Evolutionary conservation across 768 basidiomycete genomes (phyloP), one percentile per base, ranked within the genome.

Genomic region (Sutorius australiensis): DNA sequence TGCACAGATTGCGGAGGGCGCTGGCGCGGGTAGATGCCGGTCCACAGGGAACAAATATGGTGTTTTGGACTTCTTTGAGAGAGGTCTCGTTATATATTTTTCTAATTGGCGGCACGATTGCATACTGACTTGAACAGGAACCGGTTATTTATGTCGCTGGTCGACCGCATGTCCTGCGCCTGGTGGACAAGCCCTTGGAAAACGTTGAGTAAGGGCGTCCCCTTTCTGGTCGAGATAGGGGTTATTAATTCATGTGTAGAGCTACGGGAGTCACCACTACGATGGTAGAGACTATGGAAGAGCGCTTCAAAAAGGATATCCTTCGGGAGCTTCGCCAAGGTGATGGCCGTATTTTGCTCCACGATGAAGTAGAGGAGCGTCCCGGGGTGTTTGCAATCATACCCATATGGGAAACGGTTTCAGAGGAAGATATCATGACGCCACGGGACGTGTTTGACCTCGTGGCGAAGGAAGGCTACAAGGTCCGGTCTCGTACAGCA

Each of bases 51-150:
- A 63, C 72, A 24, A 87, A 90, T 52, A 79, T 69, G 58, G 87
- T 94, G 13, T 86, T 82, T 55, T 98, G 97, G 97, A 98, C 94
- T n/a, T 95, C 91, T 0, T 69, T 99, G 53, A 80, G 97, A 65
- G 94, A 98, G 75, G 91, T 87, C 46, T 51, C 72, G 56, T 46
- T 28, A n/a, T 28, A n/a, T 32, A 11, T 17, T 30, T 37, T 24
- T 54, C 16, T 13, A 6, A 2, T 46, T 34, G 12, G 48, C 6
- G 6, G 33, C 2, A 27, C 40, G 17, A 33, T 43, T 27, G 6
- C 28, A 30, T 28, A 43, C 47, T 46, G 32, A 50, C 47, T 46
- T 27, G 51, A 61, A 7, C 51, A 91, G 88, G 95, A 97, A 73
- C 95, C 95, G 24, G 95, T 98, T 4, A 77, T 98, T 40, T 97